Evolutionary conservation across 1,284 basidiomycete genomes (phyloP).

Genomic region (Cystobasidium sp.): DNA sequence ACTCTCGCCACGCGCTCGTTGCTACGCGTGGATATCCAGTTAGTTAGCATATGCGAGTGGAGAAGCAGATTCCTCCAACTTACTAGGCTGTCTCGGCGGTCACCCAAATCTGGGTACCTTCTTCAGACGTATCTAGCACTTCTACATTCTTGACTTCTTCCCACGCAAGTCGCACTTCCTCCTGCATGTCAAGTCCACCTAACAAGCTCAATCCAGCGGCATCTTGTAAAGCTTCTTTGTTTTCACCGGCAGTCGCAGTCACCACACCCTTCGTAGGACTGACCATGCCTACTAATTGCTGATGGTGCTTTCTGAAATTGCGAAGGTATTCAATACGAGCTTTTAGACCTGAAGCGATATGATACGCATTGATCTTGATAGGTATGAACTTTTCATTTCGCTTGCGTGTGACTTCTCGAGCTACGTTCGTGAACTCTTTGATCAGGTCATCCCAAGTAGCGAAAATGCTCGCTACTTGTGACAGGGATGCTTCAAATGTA

Average conservation of each 20-base stretch:
- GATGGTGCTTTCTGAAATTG: slow-evolving; percentile 95
- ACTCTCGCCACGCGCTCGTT: slow-evolving; percentile 96
- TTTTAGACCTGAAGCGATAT: slow-evolving; percentile 75
- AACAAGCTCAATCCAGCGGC: slow-evolving; percentile 48
- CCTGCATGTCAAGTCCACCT: slow-evolving; percentile 74
- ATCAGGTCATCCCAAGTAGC: slow-evolving; percentile 94
- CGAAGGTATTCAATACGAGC: slow-evolving; percentile 84
- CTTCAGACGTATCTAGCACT: slow-evolving; percentile 83
- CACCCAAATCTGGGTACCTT: slow-evolving; percentile 98
- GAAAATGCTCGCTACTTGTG: slow-evolving; percentile 80
- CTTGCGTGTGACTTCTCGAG: slow-evolving; percentile 90
- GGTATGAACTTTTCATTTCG: slow-evolving; percentile 93
- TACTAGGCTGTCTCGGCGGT: slow-evolving; percentile 91
- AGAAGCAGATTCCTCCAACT: background rate
- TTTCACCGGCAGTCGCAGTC: slow-evolving; percentile 67
- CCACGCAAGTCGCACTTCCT: slow-evolving; percentile 70
- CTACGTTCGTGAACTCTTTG: slow-evolving; percentile 97
- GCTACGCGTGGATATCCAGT: slow-evolving; percentile 38
- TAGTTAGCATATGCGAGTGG: background rate
- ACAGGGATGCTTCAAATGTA: slow-evolving; percentile 84
- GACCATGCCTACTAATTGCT: slow-evolving; percentile 96
- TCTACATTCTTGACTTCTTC: slow-evolving; percentile 95
- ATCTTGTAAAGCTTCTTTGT: slow-evolving; percentile 55
- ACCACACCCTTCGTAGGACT: slow-evolving; percentile 84
- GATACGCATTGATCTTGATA: slow-evolving; percentile 91